These are phyloP conservation scores for Pseudopediastrum boryanum DNA, from an alignment of 139 green algal species.

Conservation along the genomic window DNA sequence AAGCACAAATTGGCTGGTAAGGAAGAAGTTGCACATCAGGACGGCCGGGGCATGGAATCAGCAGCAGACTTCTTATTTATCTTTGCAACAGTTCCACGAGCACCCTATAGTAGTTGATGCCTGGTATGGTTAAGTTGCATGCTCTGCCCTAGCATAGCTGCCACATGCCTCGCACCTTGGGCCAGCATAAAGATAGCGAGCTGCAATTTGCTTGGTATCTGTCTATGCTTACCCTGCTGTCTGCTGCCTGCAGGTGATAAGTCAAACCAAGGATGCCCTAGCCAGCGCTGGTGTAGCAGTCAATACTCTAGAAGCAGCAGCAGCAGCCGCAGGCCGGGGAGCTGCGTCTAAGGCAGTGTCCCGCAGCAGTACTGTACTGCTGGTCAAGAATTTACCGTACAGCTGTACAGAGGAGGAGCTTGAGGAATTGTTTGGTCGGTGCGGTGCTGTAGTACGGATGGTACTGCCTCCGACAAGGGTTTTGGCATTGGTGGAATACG, in stretches of 20 bases:
- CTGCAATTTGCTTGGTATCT: too few relatives aligned
- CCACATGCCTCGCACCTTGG: too few relatives aligned
- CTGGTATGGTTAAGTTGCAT: too few relatives aligned
- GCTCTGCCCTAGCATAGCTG: too few relatives aligned
- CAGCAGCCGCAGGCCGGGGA: slow-evolving; percentile 62
- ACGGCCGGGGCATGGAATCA: too few relatives aligned
- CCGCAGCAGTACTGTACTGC: slow-evolving; percentile 71
- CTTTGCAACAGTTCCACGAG: too few relatives aligned
- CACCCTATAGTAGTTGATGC: too few relatives aligned
- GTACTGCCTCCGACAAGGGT: slow-evolving; percentile 87
- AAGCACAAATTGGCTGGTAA: too few relatives aligned
- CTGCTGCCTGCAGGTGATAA: slow-evolving; percentile 80
- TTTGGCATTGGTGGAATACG: slow-evolving; percentile 92
- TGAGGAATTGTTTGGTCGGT: slow-evolving; percentile 60
- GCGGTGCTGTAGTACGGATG: slow-evolving; percentile 68
- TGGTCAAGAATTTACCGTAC: slow-evolving; percentile 98
- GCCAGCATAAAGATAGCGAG: too few relatives aligned
- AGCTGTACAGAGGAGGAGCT: slow-evolving; percentile 69
- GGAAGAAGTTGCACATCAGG: too few relatives aligned
- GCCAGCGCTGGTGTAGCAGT: slow-evolving; percentile 76
- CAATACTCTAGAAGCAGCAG: slow-evolving; percentile 75
- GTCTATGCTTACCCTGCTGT: too few relatives aligned
- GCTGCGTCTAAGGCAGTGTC: slow-evolving; percentile 48
- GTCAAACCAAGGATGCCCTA: slow-evolving; percentile 89
- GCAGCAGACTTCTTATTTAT: too few relatives aligned